Conservation (phyloP, 2,329 filamentous ascomycete species). For the Leptodontidium sp. region DNA sequence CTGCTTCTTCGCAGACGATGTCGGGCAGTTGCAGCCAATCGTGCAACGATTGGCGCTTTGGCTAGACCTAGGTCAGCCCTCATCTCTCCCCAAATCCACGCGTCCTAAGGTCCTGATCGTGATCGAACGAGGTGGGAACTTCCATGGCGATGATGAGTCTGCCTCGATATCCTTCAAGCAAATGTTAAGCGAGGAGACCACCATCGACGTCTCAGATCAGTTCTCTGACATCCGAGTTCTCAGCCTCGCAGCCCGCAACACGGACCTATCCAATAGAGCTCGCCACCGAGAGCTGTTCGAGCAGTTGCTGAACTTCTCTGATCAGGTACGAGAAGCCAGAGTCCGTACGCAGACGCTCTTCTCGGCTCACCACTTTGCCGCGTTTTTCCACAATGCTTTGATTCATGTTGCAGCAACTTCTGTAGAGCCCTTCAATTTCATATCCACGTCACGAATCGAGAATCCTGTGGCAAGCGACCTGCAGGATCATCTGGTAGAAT, state of each 20-base stretch:
- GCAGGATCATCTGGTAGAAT: constrained; percentile 24
- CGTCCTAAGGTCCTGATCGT: constrained; percentile 31
- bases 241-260: constrained; percentile 22
- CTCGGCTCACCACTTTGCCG: constrained; percentile 28
- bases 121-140: constrained; percentile 24
- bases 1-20: constrained; percentile 40
- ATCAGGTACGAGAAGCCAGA: constrained; percentile 30
- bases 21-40: constrained; percentile 30
- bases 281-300: constrained; percentile 31
- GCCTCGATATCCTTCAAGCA: constrained; percentile 22
- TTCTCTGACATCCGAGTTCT: constrained; percentile 33
- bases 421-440: constrained; percentile 35
- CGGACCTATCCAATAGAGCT: constrained; percentile 31
- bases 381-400: constrained; percentile 31
- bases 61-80: constrained; percentile 32
- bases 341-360: constrained; percentile 29
- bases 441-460: constrained; percentile 24
- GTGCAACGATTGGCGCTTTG: constrained; percentile 34
- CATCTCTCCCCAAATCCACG: constrained; percentile 28
- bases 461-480: constrained; percentile 29
- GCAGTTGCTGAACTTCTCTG: constrained; percentile 32
- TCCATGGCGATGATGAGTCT: constrained; percentile 25
- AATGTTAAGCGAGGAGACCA: constrained; percentile 34
- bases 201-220: constrained; percentile 29
- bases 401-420: constrained; percentile 21